These are phyloP conservation scores for Orobanche coerulescens DNA, from an alignment of 257 asterid genomes.

Conservation along the genomic window DNA sequence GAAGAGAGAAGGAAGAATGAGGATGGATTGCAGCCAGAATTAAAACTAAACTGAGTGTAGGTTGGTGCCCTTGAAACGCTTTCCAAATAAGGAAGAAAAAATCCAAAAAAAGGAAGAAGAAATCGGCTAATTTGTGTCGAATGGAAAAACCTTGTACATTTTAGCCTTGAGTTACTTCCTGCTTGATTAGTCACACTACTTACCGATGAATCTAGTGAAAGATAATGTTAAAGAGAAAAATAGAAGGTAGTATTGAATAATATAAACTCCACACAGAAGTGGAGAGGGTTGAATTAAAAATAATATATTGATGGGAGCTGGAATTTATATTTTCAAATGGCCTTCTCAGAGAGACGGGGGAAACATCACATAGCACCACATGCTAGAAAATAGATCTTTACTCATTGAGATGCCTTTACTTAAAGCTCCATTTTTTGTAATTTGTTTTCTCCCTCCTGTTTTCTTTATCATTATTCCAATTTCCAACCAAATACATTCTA, in stretches of 20 bases:
- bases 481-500: too few species aligned
- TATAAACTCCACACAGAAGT: too few species aligned
- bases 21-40: too few species aligned
- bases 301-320: not conserved
- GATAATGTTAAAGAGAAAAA: not conserved
- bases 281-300: too few species aligned
- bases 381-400: not conserved
- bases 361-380: not conserved
- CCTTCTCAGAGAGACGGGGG: not conserved
- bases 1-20: too few species aligned
- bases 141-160: not conserved
- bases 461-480: too few species aligned
- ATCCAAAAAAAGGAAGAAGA: too few species aligned
- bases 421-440: not conserved
- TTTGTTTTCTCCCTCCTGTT: too few species aligned
- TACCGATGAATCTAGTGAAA: not conserved
- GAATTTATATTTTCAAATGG: not conserved
- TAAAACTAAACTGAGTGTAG: too few species aligned
- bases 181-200: not conserved
- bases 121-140: too few species aligned
- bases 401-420: not conserved
- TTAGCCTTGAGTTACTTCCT: not conserved
- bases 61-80: too few species aligned
- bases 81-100: too few species aligned
- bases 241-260: not conserved